Base-by-base conservation (phyloP, 352 stramenopile species). In the Globisporangium yorkense region DNA sequence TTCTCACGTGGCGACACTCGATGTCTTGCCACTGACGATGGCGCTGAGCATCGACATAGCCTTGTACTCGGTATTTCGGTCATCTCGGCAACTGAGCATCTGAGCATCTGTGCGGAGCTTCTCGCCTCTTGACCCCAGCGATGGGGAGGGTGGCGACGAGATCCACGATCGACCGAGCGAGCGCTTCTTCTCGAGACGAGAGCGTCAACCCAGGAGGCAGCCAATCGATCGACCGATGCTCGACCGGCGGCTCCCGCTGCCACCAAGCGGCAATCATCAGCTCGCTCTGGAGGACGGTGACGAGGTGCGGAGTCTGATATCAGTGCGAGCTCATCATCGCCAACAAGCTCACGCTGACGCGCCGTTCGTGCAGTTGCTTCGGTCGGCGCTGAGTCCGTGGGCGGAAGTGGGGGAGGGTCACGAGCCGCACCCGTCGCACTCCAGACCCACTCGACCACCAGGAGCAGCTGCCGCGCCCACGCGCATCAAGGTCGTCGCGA, bases 301-400 rank as follows among this genome's bases (percentile, higher is more conserved):
- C 20, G 47, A 62, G 16, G 20, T 64, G 31, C 51, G 57, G 43
- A 37, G 51, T 54, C 6, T n/a, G 24, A 27, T 27, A 27, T 27
- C 24, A 27, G 16, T 1, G 33, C 15, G 18, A 35, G 1, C 31
- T 27, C 10, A 37, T 40, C 2, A 24, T 27, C 24, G 24, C 24
- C 24, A 27, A 27, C 24, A 27, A 39, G 15, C 40, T 49, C 20
- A 16, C 3, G 1, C 13, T 48, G 24, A 51, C 12, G 24, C 41
- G 20, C 27, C 43, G 29, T 3, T 12, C 31, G 35, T 29, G 18
- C 35, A 63, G 57, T 45, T 63, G 50, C 51, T 54, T 16, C 57
- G 43, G 15, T 59, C 57, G 3, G 43, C 43, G 29, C 57, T 37
- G 12, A 54, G 57, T 43, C 57, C 57, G 7, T 63, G 57, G 57